Conservation (phyloP, 2,329 filamentous ascomycete species). For the Diplocarpon rosae region DNA sequence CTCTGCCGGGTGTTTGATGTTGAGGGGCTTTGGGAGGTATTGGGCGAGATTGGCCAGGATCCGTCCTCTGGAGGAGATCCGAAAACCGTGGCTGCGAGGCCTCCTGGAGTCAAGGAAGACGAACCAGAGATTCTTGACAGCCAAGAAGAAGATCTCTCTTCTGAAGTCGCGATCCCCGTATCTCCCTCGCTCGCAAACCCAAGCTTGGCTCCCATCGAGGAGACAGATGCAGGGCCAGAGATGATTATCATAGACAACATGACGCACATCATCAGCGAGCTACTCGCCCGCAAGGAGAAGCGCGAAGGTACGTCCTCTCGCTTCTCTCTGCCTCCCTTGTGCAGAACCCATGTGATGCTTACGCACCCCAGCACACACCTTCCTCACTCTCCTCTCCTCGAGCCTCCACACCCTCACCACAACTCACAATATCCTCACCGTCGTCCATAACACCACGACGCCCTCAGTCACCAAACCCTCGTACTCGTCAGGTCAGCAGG, state of each 20-base stretch:
- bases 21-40: slow-evolving; percentile 45
- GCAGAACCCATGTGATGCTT: background rate
- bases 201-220: background rate
- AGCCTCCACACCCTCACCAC: slow-evolving; percentile 37
- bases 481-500: background rate
- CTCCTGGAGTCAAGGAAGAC: background rate
- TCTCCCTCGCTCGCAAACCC: background rate
- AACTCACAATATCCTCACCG: slow-evolving; percentile 35
- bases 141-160: slow-evolving; percentile 9
- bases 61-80: background rate
- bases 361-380: slow-evolving; percentile 33
- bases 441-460: slow-evolving; percentile 42
- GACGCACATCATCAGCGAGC: slow-evolving; percentile 37
- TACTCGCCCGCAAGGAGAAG: slow-evolving; percentile 37
- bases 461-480: slow-evolving; percentile 32
- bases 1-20: slow-evolving; percentile 48
- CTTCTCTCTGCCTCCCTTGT: background rate
- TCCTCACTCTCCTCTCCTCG: slow-evolving; percentile 37
- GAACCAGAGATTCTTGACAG: slow-evolving; percentile 12
- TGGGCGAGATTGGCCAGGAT: slow-evolving; percentile 34
- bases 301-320: slow-evolving; percentile 27
- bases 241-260: slow-evolving; percentile 46
- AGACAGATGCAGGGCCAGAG: slow-evolving; percentile 22
- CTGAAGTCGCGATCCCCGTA: background rate
- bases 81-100: background rate